Conservation (phyloP, 768 basidiomycete species). For the Suillus alpinus region DNA sequence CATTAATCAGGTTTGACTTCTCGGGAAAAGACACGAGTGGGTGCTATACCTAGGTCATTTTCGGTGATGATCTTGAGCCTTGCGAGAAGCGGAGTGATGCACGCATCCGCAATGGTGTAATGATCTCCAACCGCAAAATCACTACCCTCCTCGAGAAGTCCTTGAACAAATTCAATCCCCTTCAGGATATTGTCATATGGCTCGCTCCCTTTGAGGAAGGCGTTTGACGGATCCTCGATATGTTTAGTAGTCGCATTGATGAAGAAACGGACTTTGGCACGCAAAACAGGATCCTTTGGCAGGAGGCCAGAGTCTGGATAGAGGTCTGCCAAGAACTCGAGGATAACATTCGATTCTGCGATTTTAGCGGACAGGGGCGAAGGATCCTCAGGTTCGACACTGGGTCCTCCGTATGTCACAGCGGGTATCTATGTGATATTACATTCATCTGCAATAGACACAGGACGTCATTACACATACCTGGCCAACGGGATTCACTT, state of each 20-base stretch:
- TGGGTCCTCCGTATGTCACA: constrained; percentile 55
- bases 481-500: constrained; percentile 62
- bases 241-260: constrained; percentile 47
- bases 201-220: constrained; percentile 33
- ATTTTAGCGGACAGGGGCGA: constrained; percentile 53
- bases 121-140: constrained; percentile 35
- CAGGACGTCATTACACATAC: constrained; percentile 26
- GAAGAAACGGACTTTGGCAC: constrained; percentile 59
- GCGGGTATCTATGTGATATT: constrained; percentile 45
- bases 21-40: not conserved
- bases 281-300: constrained; percentile 49
- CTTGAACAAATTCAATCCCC: constrained; percentile 46
- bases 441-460: not conserved
- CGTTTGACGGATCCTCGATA: constrained; percentile 8
- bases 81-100: constrained; percentile 53
- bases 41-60: constrained; percentile 35
- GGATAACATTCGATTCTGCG: constrained; percentile 58
- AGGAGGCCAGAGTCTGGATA: constrained; percentile 43
- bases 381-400: constrained; percentile 47
- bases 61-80: constrained; percentile 38
- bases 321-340: constrained; percentile 63
- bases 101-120: constrained; percentile 61
- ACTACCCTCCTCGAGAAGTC: constrained; percentile 44
- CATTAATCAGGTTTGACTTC: not conserved
- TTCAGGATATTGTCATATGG: constrained; percentile 36